phyloP scores from a whole-genome alignment of 2,329 filamentous ascomycete genomes.

The Amesomyces nigricolor region DNA sequence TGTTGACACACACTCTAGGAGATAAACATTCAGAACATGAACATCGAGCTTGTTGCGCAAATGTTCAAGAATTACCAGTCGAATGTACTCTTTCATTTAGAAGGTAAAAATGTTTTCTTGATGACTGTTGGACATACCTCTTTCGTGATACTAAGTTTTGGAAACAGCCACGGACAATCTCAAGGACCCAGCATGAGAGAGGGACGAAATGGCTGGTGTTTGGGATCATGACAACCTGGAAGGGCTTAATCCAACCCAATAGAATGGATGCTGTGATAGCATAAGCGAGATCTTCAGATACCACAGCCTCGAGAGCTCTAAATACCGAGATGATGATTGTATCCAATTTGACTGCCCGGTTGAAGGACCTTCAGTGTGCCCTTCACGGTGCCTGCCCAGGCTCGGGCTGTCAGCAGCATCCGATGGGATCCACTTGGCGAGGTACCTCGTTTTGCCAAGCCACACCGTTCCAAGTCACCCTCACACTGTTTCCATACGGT shows the following conservation, averaged over 20 bases:
- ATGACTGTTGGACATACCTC: too few relatives aligned
- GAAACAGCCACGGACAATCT: constrained; percentile 70
- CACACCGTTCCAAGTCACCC: too few relatives aligned
- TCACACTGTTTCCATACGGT: too few relatives aligned
- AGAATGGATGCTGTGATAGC: too few relatives aligned
- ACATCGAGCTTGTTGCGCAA: constrained; percentile 92
- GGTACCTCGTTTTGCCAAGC: too few relatives aligned
- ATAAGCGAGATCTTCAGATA: neutral
- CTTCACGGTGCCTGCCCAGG: too few relatives aligned
- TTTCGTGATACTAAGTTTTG: neutral
- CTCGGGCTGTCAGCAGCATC: too few relatives aligned
- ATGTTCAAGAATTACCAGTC: constrained; percentile 99
- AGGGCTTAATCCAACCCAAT: too few relatives aligned
- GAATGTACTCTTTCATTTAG: constrained; percentile 92
- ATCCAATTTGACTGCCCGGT: too few relatives aligned
- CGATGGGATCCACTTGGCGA: too few relatives aligned
- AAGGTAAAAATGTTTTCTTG: constrained; percentile 55
- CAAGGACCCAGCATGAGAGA: constrained; percentile 62
- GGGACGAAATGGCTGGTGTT: neutral
- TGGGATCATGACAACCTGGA: neutral
- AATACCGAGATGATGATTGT: too few relatives aligned
- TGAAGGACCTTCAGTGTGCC: too few relatives aligned
- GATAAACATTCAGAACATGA: constrained; percentile 98
- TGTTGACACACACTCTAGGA: constrained; percentile 50
- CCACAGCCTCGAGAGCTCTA: neutral